Evolutionary conservation across 768 basidiomycete genomes (phyloP), one percentile per base, ranked within the genome.

Genomic region (Cyclocybe cylindracea): DNA sequence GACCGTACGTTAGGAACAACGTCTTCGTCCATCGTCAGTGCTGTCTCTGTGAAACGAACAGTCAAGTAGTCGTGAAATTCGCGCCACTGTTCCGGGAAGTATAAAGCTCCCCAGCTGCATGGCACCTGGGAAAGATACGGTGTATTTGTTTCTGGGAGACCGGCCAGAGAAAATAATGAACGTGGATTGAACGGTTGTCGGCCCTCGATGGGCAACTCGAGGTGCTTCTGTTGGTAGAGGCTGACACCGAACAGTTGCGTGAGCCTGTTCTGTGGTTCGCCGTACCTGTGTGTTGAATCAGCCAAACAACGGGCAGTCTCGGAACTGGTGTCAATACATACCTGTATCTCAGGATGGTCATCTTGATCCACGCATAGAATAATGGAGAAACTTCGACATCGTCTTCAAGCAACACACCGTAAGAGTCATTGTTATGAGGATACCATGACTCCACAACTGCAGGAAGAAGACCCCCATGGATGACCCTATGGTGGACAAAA

Each of bases 361-460:
- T 85, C 66, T 94, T 94, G 51, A 82, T 61, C 89, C 91, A 94
- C 5, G 87, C 89, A 63, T 89, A 94, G 66, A 89, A 91, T 24
- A 92, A 64, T 1, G 91, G 87, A 7, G 90, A 93, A 7, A 94
- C 67, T 63, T 95, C 93, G 8, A 92, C 76, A 62, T 95, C 92
- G 61, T 94, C 92, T 66, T 94, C 92, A 16, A 94, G 78, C 14
- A 94, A 69, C 14, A 94, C 64, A 6, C 87, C 91, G 63, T 92
- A 93, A 1, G 83, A 80, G 58, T 94, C 71, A 53, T 91, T 78
- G 31, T 78, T 76, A 19, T 73, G 68, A 4, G 93, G 92, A 62
- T 91, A 94, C 91, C 93, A 95, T 4, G 90, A 89, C 68, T 94
- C 92, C 10, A 93, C 87, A 10, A 95, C 84, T 5, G 92, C 89